A percentile compares a stretch with the other conserved stretches of the same genome.
Evolutionary conservation across 371 early-diverging fungal species (phyloP).

Genomic region (Actinomucor elegans): DNA sequence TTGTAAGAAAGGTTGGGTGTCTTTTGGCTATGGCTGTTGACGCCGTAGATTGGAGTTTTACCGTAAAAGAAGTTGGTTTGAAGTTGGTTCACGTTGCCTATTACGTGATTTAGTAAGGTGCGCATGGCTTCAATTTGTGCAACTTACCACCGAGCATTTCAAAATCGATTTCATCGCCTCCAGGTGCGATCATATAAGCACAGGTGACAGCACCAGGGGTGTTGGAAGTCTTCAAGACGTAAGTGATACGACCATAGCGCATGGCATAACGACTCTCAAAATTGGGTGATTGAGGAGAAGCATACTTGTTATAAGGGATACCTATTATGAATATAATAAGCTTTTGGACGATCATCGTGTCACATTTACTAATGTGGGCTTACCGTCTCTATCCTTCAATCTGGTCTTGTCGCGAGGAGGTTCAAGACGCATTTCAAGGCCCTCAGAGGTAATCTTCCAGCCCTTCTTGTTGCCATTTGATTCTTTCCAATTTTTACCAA

Average conservation of each 20-base stretch:
- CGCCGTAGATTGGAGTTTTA: conserved; percentile 30
- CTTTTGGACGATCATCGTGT: no score
- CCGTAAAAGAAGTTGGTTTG: conserved; percentile 60
- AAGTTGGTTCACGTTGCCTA: conserved; percentile 35
- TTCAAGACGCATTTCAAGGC: conserved; percentile 30
- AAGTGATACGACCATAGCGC: conserved; percentile 34
- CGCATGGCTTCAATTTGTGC: no score
- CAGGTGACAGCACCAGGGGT: conserved; percentile 39
- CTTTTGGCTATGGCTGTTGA: conserved; percentile 17
- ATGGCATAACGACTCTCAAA: conserved; percentile 21
- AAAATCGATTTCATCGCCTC: conserved; percentile 45
- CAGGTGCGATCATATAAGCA: conserved; percentile 28
- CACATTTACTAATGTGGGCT: neutral
- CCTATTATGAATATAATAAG: conserved; percentile 7
- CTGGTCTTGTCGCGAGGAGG: no score
- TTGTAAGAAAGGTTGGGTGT: conserved; percentile 13
- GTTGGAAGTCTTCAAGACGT: conserved; percentile 23
- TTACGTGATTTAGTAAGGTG: neutral
- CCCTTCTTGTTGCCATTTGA: conserved; percentile 13
- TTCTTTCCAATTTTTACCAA: conserved; percentile 30
- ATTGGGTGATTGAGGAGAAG: conserved; percentile 24
- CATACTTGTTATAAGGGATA: conserved; percentile 36
- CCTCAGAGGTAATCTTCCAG: conserved; percentile 21
- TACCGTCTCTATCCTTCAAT: no score
- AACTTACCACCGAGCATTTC: conserved; percentile 32